These are phyloP conservation scores for Lachnellula arida DNA, from an alignment of 2,329 filamentous ascomycete genomes.

Conservation along the genomic window DNA sequence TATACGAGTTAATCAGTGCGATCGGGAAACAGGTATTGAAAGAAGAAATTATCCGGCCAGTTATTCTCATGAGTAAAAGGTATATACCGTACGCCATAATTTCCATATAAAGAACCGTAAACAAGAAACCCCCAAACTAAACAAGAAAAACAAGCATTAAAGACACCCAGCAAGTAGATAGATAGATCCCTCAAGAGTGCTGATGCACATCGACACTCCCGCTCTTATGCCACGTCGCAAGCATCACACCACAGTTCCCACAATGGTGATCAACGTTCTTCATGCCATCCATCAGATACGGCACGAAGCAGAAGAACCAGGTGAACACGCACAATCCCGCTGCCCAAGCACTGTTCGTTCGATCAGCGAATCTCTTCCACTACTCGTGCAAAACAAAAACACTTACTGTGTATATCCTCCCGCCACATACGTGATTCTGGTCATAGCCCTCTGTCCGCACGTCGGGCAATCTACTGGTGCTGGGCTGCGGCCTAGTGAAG, in stretches of 20 bases:
- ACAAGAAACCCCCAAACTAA: too few relatives aligned
- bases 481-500: constrained; percentile 6
- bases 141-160: too few relatives aligned
- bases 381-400: neutral
- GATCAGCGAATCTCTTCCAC: too few relatives aligned
- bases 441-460: constrained; percentile 14
- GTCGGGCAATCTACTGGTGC: constrained; percentile 17
- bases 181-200: neutral
- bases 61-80: too few relatives aligned
- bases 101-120: too few relatives aligned
- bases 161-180: too few relatives aligned
- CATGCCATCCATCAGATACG: constrained; percentile 8
- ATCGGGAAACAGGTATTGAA: too few relatives aligned
- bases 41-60: too few relatives aligned
- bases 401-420: constrained; percentile 12
- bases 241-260: constrained; percentile 7
- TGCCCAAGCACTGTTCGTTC: constrained; percentile 7
- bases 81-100: too few relatives aligned
- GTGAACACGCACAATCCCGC: constrained; percentile 7
- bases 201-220: constrained; percentile 11
- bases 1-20: too few relatives aligned
- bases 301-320: constrained; percentile 3
- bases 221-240: constrained; percentile 12
- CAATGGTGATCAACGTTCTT: constrained; percentile 12
- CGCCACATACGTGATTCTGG: constrained; percentile 1